Percentiles rank a stretch among this genome's conserved stretches.
phyloP scores from a whole-genome alignment of 805 yeast species.

The Starmerella floris region DNA sequence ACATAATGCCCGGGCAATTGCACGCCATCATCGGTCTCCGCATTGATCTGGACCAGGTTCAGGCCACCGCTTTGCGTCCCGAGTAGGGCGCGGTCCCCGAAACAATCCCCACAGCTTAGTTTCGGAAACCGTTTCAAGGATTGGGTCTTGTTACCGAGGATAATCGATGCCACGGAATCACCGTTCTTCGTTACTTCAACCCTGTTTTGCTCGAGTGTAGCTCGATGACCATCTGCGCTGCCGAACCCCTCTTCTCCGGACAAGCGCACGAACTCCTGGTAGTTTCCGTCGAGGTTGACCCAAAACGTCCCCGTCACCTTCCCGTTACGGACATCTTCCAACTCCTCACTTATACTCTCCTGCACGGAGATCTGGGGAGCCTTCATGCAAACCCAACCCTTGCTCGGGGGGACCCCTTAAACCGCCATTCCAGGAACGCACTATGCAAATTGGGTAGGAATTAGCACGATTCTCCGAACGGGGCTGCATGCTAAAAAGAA shows the following conservation, averaged over 20 bases:
- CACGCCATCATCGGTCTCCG: slow-evolving; percentile 11
- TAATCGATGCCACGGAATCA: neutral
- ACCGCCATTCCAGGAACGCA: too few species aligned
- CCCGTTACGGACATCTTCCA: slow-evolving; percentile 29
- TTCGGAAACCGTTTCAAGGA: neutral
- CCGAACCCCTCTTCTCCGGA: too few species aligned
- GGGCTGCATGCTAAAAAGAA: too few species aligned
- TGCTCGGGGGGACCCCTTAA: too few species aligned
- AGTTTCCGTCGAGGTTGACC: slow-evolving; percentile 25
- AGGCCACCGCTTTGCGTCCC: slow-evolving; percentile 12
- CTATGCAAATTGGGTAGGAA: too few species aligned
- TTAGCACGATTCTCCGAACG: too few species aligned
- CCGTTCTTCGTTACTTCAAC: neutral
- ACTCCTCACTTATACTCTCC: slow-evolving; percentile 34
- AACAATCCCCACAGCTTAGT: slow-evolving; percentile 10
- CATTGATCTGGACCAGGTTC: neutral
- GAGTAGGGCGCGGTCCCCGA: slow-evolving; percentile 2
- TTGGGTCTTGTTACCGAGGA: neutral
- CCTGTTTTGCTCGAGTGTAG: neutral
- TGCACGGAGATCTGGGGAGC: slow-evolving; percentile 24
- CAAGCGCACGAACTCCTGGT: too few species aligned
- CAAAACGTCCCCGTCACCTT: slow-evolving; percentile 31
- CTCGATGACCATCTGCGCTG: too few species aligned
- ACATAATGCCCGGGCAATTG: slow-evolving; percentile 37
- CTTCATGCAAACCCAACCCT: neutral